These are phyloP conservation scores for Stachybotrys chartarum DNA, from an alignment of 2,329 filamentous ascomycete species.

Conservation along the genomic window DNA sequence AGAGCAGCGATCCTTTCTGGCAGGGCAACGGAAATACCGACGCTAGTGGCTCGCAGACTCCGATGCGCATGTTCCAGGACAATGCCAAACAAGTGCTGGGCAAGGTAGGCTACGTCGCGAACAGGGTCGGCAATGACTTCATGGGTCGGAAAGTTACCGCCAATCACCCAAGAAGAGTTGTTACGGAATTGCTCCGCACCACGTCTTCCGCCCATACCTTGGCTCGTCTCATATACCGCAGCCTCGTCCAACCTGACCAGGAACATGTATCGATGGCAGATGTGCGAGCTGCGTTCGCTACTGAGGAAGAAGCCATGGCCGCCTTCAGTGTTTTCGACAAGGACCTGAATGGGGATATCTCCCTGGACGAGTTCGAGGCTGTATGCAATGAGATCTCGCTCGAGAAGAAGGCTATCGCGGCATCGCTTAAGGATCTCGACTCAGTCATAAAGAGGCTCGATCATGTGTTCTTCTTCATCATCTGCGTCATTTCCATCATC, in stretches of 20 bases:
- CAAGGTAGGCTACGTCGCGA: slow-evolving; percentile 79
- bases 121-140: slow-evolving; percentile 83
- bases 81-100: slow-evolving; percentile 69
- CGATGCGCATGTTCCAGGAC: slow-evolving; percentile 64
- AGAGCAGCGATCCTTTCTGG: slow-evolving; percentile 44
- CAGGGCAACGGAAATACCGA: slow-evolving; percentile 27
- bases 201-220: slow-evolving; percentile 73
- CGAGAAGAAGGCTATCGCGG: slow-evolving; percentile 91
- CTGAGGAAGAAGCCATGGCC: slow-evolving; percentile 77
- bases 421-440: slow-evolving; percentile 89
- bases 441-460: slow-evolving; percentile 89
- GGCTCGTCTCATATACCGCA: slow-evolving; percentile 81
- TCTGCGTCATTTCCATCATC: slow-evolving; percentile 70
- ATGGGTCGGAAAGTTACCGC: slow-evolving; percentile 68
- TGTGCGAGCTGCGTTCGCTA: slow-evolving; percentile 69
- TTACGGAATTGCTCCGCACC: slow-evolving; percentile 67
- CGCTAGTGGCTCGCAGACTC: slow-evolving; percentile 62
- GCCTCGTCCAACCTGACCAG: slow-evolving; percentile 66
- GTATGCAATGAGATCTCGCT: slow-evolving; percentile 92
- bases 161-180: slow-evolving; percentile 77
- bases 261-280: slow-evolving; percentile 76
- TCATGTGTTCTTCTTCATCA: slow-evolving; percentile 81
- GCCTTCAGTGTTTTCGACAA: slow-evolving; percentile 93
- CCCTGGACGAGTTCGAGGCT: slow-evolving; percentile 87
- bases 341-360: slow-evolving; percentile 93